phyloP scores from a whole-genome alignment of 768 basidiomycete genomes.

The Boletellus emodensis region DNA sequence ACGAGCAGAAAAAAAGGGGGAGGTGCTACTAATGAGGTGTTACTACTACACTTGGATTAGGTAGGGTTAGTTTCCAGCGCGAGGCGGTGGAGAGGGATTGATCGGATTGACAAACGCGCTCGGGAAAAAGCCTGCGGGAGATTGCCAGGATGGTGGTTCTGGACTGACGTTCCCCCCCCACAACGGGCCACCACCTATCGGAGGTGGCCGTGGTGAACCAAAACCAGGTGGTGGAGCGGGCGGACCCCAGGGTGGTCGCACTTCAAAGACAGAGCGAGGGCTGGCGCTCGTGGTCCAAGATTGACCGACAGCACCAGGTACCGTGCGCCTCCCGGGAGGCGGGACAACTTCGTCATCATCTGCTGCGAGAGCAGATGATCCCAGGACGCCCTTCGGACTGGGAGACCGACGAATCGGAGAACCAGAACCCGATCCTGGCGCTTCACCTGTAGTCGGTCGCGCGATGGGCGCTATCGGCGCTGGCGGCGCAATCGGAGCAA shows the following conservation, averaged over 20 bases:
- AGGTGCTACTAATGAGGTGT: conserved; percentile 9
- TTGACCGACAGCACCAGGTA: conserved; percentile 40
- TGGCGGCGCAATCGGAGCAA: conserved; percentile 34
- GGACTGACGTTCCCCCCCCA: conserved; percentile 39
- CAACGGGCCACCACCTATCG: conserved; percentile 32
- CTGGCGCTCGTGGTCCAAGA: conserved; percentile 46
- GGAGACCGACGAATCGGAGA: conserved; percentile 52
- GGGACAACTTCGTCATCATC: conserved; percentile 79
- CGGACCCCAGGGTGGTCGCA: conserved; percentile 46
- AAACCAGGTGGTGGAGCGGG: conserved; percentile 35
- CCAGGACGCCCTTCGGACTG: conserved; percentile 63
- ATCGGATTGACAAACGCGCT: conserved; percentile 45
- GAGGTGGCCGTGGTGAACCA: conserved; percentile 32
- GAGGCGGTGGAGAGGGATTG: conserved; percentile 49
- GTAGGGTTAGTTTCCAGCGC: conserved; percentile 29
- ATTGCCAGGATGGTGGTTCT: conserved; percentile 49
- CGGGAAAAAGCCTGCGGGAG: conserved; percentile 43
- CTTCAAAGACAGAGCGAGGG: conserved; percentile 41
- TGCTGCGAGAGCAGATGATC: conserved; percentile 72
- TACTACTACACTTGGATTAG: conserved; percentile 25
- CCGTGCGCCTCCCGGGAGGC: conserved; percentile 42
- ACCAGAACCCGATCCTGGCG: conserved; percentile 53
- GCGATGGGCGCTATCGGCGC: conserved; percentile 73
- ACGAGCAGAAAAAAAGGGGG: background rate
- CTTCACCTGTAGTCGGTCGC: conserved; percentile 34